Percentiles rank a stretch among this genome's conserved stretches.
phyloP scores from a whole-genome alignment of 1,284 basidiomycete species.

The Malassezia pachydermatis region DNA sequence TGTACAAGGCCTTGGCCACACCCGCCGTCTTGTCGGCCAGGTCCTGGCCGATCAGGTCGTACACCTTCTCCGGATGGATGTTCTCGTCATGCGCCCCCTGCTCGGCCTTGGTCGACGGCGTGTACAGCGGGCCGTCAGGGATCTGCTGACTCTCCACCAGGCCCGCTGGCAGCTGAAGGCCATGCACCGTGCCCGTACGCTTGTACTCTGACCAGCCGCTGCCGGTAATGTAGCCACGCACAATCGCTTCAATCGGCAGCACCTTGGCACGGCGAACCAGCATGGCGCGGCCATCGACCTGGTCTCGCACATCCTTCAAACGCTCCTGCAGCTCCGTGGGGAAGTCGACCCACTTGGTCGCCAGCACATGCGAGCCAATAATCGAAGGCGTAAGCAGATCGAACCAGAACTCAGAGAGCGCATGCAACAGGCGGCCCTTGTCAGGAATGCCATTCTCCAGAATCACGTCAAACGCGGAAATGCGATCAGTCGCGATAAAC shows the following conservation, averaged over 20 bases:
- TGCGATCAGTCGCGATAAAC: conserved; percentile 90
- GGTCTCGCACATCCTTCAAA: conserved; percentile 29
- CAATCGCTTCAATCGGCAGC: conserved; percentile 90
- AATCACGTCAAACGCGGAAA: conserved; percentile 88
- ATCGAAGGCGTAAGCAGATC: conserved; percentile 54
- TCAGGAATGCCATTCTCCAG: conserved; percentile 64
- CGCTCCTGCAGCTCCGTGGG: conserved; percentile 25
- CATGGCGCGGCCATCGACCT: conserved; percentile 77
- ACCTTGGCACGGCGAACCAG: conserved; percentile 82
- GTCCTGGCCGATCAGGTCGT: conserved; percentile 42
- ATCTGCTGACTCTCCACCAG: conserved; percentile 69
- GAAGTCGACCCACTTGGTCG: conserved; percentile 30
- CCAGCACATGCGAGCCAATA: conserved; percentile 40
- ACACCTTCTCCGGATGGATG: conserved; percentile 70
- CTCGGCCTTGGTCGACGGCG: conserved; percentile 93
- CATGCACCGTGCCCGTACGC: conserved; percentile 76
- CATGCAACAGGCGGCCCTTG: conserved; percentile 81
- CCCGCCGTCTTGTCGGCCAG: conserved; percentile 59
- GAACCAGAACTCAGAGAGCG: conserved; percentile 93
- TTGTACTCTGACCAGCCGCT: conserved; percentile 94
- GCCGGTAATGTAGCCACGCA: conserved; percentile 91
- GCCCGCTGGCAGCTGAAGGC: conserved; percentile 64
- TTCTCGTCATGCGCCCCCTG: conserved; percentile 93
- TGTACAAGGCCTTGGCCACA: conserved; percentile 62
- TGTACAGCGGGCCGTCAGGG: conserved; percentile 63